phyloP scores from a whole-genome alignment of 352 stramenopile species.

The Phytophthora uliginosa region DNA sequence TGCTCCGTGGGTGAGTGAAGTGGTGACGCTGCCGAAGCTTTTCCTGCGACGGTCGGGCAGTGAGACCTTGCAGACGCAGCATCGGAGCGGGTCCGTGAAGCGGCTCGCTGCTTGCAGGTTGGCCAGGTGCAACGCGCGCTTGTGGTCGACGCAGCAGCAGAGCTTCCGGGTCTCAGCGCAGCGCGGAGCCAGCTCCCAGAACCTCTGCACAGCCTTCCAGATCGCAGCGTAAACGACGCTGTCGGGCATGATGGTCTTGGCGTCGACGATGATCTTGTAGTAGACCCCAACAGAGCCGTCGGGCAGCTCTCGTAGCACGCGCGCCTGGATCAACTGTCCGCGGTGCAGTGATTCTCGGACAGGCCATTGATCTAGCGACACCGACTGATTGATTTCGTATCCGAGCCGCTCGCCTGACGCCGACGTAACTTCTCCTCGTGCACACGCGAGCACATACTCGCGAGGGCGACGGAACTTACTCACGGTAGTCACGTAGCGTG shows the following conservation, averaged over 20 bases:
- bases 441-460: slow-evolving; percentile 1
- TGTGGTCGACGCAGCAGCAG: neutral
- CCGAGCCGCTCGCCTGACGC: neutral
- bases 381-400: neutral
- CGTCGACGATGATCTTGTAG: slow-evolving; percentile 2
- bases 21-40: neutral
- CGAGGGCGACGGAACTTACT: neutral
- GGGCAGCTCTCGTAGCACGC: slow-evolving; percentile 2
- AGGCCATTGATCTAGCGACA: neutral
- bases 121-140: neutral
- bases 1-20: neutral
- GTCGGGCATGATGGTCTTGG: slow-evolving; percentile 1
- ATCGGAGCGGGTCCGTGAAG: neutral
- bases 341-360: neutral
- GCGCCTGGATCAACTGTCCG: neutral
- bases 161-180: neutral
- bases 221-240: neutral
- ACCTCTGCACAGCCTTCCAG: neutral
- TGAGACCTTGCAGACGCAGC: neutral
- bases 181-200: neutral
- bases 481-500: slow-evolving; percentile 1
- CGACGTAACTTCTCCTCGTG: neutral
- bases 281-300: neutral
- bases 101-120: neutral
- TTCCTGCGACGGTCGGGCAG: neutral